These are phyloP conservation scores for Trichoderma virens DNA, from an alignment of 495 filamentous ascomycete species.

Conservation along the genomic window DNA sequence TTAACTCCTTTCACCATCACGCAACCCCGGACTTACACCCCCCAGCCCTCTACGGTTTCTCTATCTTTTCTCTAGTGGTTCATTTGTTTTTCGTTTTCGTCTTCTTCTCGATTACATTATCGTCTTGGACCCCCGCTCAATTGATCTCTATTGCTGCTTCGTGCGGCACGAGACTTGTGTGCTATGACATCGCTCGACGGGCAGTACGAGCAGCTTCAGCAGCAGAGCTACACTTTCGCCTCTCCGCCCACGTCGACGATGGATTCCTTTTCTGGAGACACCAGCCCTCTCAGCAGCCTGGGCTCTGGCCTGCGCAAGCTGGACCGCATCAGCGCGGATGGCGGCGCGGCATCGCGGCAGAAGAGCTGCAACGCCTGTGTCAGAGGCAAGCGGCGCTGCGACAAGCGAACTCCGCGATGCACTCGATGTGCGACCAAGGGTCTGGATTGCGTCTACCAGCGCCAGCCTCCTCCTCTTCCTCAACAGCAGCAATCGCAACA, in stretches of 20 bases:
- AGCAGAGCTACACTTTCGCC: neutral
- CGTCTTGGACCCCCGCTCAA: neutral
- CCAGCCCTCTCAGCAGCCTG: neutral
- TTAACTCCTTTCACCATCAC: neutral
- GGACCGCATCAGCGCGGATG: neutral
- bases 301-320: neutral
- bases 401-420: conserved; percentile 27
- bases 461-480: neutral
- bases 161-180: neutral
- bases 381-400: conserved; percentile 28
- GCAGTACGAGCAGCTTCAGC: neutral
- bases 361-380: conserved; percentile 34
- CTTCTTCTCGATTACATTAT: neutral
- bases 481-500: neutral
- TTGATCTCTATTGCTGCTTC: neutral
- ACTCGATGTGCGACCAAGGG: conserved; percentile 26
- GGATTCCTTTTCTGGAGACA: neutral
- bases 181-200: neutral
- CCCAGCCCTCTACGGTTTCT: neutral
- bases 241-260: neutral
- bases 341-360: conserved; percentile 21
- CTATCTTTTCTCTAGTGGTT: neutral
- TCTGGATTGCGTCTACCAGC: conserved; percentile 23
- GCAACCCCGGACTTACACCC: neutral
- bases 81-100: neutral